Base-by-base conservation (phyloP, 2,329 filamentous ascomycete species). In the Venturia aucupariae region DNA sequence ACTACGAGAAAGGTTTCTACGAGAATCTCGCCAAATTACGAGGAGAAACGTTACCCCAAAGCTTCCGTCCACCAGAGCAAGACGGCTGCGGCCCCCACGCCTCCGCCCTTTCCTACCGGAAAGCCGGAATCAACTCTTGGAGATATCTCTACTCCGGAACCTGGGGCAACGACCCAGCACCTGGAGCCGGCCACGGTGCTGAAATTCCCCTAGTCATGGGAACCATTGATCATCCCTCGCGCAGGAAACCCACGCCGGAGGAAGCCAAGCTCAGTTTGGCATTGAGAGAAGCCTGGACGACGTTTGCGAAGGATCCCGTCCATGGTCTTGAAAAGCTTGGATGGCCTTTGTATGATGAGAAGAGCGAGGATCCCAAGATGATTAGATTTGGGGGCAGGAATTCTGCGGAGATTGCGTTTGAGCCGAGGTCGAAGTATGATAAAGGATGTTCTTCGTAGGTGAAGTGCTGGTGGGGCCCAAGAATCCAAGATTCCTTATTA, bases 271-370 rank as follows among this genome's bases (percentile, higher is more conserved):
- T 65, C 13, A 42, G 30, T 30, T 13, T 38, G 27, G 10, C 11
- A 6, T 19, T 63, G 22, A 63, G 30, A 32, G 11, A 22, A 44
- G 64, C 64, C 39, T 65, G 64, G 64, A 61, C 41, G 11, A 46
- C 38, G 17, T 65, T 65, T 30, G 64, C 64, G 17, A 65, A 63
- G 22, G 63, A 65, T 51, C 63, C 63, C 4, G 15, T 44, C 15
- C 41, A 65, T 35, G 63, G 63, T 24, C 44, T 65, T 15, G 13
- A 22, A 17, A 65, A 63, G 55, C 55, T 65, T 24, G 63, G 63
- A 17, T 65, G 63, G 63, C 61, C 63, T n/a, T 22, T 65, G 39
- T 65, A 65, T 41, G 59, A 65, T 41, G 60, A 46, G 24, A 61
- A 61, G 35, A 46, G 60, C 22, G 39, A 24, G 15, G 60, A 46